Evolutionary conservation across 164 flowering plant species (phyloP).

Genomic region (Vitis amurensis): DNA sequence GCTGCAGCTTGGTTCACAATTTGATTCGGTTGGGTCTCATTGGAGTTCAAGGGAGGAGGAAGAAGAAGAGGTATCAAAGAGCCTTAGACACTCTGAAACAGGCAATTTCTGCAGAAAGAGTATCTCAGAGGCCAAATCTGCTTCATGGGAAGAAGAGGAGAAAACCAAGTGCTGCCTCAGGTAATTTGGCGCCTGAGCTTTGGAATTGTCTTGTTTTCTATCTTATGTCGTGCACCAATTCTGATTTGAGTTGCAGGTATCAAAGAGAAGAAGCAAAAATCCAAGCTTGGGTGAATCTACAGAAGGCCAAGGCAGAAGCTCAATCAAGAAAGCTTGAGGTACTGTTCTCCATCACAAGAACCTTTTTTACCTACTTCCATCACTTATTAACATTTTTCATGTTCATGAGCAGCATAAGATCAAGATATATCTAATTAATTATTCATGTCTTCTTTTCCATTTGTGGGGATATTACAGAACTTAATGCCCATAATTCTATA

Average conservation of each 20-base stretch:
- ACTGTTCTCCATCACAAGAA: constrained; percentile 3
- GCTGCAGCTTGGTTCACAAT: constrained; percentile 60
- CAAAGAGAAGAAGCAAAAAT: constrained; percentile 89
- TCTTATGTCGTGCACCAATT: neutral
- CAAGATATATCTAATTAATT: too few species aligned
- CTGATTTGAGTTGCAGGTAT: constrained; percentile 43
- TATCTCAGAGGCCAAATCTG: constrained; percentile 46
- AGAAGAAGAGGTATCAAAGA: constrained; percentile 80
- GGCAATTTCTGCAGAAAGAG: constrained; percentile 32
- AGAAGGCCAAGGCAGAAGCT: constrained; percentile 94
- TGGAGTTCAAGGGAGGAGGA: constrained; percentile 98
- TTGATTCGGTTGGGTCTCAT: constrained; percentile 52
- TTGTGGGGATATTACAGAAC: neutral
- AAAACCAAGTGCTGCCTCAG: constrained; percentile 64
- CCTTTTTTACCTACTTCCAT: neutral
- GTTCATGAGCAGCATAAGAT: too few species aligned
- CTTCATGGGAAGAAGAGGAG: constrained; percentile 77
- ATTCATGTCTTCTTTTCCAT: neutral
- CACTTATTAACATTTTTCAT: neutral
- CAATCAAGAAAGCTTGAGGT: constrained; percentile 85
- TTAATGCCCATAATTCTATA: too few species aligned
- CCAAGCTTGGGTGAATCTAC: constrained; percentile 95
- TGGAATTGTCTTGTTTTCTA: neutral
- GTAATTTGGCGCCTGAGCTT: constrained; percentile 25
- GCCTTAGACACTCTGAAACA: constrained; percentile 68